A percentile compares a stretch with the other conserved stretches of the same genome.
phyloP scores from a whole-genome alignment of 805 yeast species.

The Nakazawaea wyomingensis region DNA sequence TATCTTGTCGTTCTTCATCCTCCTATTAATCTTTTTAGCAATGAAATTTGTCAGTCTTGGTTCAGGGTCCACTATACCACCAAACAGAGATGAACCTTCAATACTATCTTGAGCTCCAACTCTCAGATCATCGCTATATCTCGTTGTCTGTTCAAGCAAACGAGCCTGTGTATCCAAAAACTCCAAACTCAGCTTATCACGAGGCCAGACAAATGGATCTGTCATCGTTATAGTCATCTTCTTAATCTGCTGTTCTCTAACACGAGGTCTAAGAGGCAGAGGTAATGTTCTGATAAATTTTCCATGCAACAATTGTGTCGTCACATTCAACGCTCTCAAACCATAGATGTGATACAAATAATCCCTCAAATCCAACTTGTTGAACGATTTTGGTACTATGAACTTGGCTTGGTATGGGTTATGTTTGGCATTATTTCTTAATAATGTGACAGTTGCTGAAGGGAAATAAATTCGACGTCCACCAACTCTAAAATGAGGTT shows the following conservation, averaged over 20 bases:
- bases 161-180: constrained; percentile 27
- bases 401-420: constrained; percentile 97
- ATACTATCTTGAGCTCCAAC: constrained; percentile 60
- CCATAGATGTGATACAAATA: constrained; percentile 89
- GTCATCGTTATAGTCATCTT: constrained; percentile 97
- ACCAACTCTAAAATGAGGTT: constrained; percentile 82
- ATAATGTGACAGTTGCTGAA: constrained; percentile 68
- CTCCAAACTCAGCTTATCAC: constrained; percentile 31
- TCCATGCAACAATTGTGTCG: constrained; percentile 79
- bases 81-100: constrained; percentile 69
- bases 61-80: constrained; percentile 53
- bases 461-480: constrained; percentile 77
- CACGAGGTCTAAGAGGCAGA: constrained; percentile 56
- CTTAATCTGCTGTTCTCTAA: constrained; percentile 75
- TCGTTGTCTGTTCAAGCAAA: constrained; percentile 40
- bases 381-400: constrained; percentile 88
- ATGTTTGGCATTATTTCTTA: constrained; percentile 93
- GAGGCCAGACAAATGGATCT: constrained; percentile 96
- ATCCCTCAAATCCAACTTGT: constrained; percentile 91
- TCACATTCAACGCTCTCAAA: constrained; percentile 79
- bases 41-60: constrained; percentile 63
- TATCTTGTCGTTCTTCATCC: constrained; percentile 40
- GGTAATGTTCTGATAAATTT: constrained; percentile 53
- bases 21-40: constrained; percentile 42
- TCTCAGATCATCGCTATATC: constrained; percentile 46